Base-by-base conservation (phyloP, 371 early-diverging fungal species). In the Chytridiales sp. region DNA sequence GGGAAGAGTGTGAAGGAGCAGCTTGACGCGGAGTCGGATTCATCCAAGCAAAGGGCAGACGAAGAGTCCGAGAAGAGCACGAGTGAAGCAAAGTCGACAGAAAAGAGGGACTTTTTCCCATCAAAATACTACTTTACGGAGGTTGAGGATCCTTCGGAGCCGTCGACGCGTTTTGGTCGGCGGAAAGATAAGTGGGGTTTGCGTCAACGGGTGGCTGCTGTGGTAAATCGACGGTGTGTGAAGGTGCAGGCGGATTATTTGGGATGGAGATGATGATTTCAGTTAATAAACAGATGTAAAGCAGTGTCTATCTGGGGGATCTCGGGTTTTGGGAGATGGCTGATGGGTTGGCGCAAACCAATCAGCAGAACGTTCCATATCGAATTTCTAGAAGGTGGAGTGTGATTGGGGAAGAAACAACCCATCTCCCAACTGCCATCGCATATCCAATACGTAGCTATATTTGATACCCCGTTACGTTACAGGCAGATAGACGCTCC, bases 161-260 rank as follows among this genome's bases (percentile, higher is more conserved):
- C 27, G 31, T 21, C 42, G 27, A 38, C 49, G 4, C 30, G 32
- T 21, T 35, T 56, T 3, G 63, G 56, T 3, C 47, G 49, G 38
- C 48, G 59, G 41, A 47, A 41, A 49, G 63, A 62, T 29, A 49
- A 34, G 21, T 62, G 63, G 63, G 63, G 63, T 13, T 32, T 62
- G 35, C 44, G 63, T n/a, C 63, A 55, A 38, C 47, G 63, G 24
- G 47, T 62, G 11, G 39, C 39, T 22, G 30, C 27, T 26, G 11
- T 62, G 3, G 4, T 62, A 9, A 43, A 39, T 15, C 11, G 27
- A 19, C 15, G 56, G 24, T 47, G 50, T 17, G 49, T 39, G 27
- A 21, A 40, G 26, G 63, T 44, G 30, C n/a, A 57, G 30, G 58
- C 26, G 17, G 4, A 6, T 4, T 57, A 42, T 55, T 5, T 55